These are phyloP conservation scores for Plenodomus biglobosus DNA, from an alignment of 2,329 filamentous ascomycete genomes.

Conservation along the genomic window DNA sequence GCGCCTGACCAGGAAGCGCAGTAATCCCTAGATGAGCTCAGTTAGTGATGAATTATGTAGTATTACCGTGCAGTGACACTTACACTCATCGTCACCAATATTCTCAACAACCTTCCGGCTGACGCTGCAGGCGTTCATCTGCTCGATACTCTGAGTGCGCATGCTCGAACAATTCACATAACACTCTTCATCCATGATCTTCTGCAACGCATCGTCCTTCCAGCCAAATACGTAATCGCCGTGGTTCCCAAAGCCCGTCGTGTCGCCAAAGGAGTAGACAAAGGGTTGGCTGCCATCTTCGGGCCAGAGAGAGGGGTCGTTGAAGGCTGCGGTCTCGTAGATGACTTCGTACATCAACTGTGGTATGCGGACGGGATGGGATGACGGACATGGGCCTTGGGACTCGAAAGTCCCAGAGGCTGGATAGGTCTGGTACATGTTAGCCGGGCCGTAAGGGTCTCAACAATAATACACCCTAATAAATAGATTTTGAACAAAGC, in stretches of 20 bases:
- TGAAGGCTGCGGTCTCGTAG: conserved; percentile 43
- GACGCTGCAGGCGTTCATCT: conserved; percentile 53
- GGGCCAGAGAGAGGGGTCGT: conserved; percentile 24
- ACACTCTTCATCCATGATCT: conserved; percentile 39
- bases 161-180: conserved; percentile 46
- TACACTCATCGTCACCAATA: conserved; percentile 45
- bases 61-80: conserved; percentile 1
- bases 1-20: not conserved
- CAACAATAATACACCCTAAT: not conserved
- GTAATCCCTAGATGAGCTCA: not conserved
- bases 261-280: conserved; percentile 41
- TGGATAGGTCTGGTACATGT: conserved; percentile 13
- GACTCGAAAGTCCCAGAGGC: conserved; percentile 27
- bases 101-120: conserved; percentile 51
- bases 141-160: conserved; percentile 49
- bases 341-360: conserved; percentile 34
- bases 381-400: conserved; percentile 54
- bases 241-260: conserved; percentile 52
- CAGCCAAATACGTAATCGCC: conserved; percentile 58
- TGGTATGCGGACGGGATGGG: conserved; percentile 46
- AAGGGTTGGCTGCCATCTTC: conserved; percentile 37
- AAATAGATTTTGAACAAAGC: too few relatives aligned
- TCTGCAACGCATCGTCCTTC: conserved; percentile 54
- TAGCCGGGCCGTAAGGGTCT: too few relatives aligned
- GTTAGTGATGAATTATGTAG: not conserved